Conservation (phyloP, 2,329 filamentous ascomycete species). For the Alternaria infectoria region DNA sequence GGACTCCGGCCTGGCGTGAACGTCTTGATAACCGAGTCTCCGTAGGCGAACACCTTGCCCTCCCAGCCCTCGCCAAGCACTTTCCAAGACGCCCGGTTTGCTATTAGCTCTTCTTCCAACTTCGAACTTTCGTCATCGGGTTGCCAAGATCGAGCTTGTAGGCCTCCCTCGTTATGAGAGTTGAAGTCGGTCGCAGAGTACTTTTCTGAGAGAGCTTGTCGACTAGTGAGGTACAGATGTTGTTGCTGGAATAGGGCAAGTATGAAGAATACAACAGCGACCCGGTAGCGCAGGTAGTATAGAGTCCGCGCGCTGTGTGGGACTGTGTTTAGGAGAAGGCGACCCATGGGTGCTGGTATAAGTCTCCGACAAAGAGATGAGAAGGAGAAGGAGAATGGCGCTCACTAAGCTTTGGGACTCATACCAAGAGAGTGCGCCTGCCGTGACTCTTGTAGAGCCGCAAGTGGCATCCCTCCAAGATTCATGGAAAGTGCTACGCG, state of each 20-base stretch:
- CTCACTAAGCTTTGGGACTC: background rate
- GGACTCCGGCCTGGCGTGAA: conserved; percentile 31
- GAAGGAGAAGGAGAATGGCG: background rate
- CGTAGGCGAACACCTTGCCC: conserved; percentile 29
- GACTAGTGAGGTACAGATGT: conserved; percentile 23
- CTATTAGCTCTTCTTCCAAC: conserved; percentile 25
- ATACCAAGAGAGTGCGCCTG: background rate
- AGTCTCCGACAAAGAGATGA: background rate
- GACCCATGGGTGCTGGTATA: conserved; percentile 11
- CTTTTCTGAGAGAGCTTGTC: conserved; percentile 26
- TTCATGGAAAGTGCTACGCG: background rate
- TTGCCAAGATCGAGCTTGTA: background rate
- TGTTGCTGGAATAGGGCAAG: conserved; percentile 26
- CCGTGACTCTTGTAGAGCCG: background rate
- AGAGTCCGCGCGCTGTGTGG: conserved; percentile 11
- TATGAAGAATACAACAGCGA: conserved; percentile 21
- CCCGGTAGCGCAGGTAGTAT: conserved; percentile 14
- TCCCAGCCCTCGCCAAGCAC: conserved; percentile 32
- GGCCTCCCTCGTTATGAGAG: background rate
- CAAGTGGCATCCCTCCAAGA: background rate
- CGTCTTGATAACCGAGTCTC: conserved; percentile 35
- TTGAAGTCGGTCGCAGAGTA: conserved; percentile 27
- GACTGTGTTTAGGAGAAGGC: conserved; percentile 4
- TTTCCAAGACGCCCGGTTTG: conserved; percentile 25
- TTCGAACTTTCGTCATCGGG: conserved; percentile 12